phyloP scores from a whole-genome alignment of 495 filamentous ascomycete species.

The Aspergillus cavernicola region DNA sequence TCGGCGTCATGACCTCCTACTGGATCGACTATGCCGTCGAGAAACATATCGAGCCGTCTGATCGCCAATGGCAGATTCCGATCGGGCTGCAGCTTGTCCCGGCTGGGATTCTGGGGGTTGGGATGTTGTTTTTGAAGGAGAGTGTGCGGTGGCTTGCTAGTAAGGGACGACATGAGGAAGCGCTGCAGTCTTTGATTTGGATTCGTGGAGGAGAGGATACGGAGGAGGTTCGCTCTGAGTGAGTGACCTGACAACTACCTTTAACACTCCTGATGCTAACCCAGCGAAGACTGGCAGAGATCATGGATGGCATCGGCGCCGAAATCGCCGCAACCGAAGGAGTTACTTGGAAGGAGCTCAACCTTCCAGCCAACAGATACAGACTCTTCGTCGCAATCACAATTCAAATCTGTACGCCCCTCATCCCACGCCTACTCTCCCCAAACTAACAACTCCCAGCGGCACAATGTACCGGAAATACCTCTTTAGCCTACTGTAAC shows the following conservation, averaged over 20 bases:
- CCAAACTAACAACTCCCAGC: constrained; percentile 5
- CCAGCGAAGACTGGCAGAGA: constrained; percentile 36
- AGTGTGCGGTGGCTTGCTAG: constrained; percentile 50
- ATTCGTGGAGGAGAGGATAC: constrained; percentile 43
- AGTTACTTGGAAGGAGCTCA: constrained; percentile 40
- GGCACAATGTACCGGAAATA: constrained; percentile 17
- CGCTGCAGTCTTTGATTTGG: constrained; percentile 43
- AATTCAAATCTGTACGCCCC: constrained; percentile 29
- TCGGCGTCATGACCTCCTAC: constrained; percentile 49
- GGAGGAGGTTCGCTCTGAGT: constrained; percentile 9
- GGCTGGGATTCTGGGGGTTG: constrained; percentile 39
- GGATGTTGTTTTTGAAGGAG: constrained; percentile 45
- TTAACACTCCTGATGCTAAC: background rate
- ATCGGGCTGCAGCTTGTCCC: constrained; percentile 50
- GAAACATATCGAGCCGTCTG: constrained; percentile 27
- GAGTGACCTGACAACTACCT: background rate
- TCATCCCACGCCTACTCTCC: no score
- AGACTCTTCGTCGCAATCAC: constrained; percentile 41
- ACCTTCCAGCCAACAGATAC: constrained; percentile 42
- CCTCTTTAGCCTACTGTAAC: constrained; percentile 25
- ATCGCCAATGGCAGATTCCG: constrained; percentile 52
- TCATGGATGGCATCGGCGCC: constrained; percentile 38
- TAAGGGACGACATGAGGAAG: constrained; percentile 47
- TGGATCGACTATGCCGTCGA: constrained; percentile 51
- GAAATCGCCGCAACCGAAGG: constrained; percentile 43